Base-by-base conservation (phyloP, 108 stramenopile species). In the Asterionellopsis glacialis region DNA sequence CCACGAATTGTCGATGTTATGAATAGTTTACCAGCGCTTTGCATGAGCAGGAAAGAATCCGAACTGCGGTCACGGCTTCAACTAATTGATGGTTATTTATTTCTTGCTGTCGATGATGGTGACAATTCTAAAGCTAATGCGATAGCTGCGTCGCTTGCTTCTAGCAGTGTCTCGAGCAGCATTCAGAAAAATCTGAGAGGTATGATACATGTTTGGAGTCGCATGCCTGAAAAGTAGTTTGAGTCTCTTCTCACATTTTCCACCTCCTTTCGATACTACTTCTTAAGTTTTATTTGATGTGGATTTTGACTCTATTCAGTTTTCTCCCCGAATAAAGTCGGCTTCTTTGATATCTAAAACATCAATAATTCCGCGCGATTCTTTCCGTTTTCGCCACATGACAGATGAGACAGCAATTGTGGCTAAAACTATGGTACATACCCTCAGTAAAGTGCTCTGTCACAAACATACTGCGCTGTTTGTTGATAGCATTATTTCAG, bases 1-100 rank as follows among this genome's bases (percentile, higher is more conserved):
- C 68, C 73, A 21, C 51, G 63, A 12, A 58, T 75, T 52, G 44
- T 79, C 18, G 73, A 79, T 42, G 21, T 79, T 52, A 43, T 72
- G 11, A 66, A 74, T 51, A 41, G 52, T 23, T 23, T 74, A 28
- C 70, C 73, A 7, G 44, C 55, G 21, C 57, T 74, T 50, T 65
- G 70, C 9, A 70, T 49, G 38, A 75, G 69, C 53, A 56, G 63
- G 24, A 38, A 65, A 50, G 73, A 75, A 16, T 16, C 43, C 19
- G 69, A 79, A 58, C 65, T 79, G 14, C 40, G 61, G 9, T 55
- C 69, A 18, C 24, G 72, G 10, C 60, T 75, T 15, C 60, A 64
- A 18, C 59, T 79, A 9, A 73, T 73, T 40, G 41, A 67, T 65
- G 73, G 73, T 40, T 79, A 79, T 51, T 33, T 33, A 33, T 33